Base-by-base conservation (phyloP, 768 basidiomycete genomes). In the Tremella yokohamensis region DNA sequence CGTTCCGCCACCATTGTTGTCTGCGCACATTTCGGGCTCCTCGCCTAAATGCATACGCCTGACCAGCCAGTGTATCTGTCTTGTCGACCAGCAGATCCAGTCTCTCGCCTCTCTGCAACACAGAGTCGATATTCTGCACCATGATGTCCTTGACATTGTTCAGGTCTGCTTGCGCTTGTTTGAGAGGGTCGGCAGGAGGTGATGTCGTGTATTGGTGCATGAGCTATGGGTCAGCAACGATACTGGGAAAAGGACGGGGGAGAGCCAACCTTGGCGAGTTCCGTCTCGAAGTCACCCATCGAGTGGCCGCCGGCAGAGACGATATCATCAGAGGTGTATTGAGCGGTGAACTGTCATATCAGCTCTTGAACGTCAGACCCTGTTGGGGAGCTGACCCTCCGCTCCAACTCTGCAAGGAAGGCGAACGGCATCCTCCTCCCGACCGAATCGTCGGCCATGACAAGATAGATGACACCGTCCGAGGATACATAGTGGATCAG, bases 41-140 rank as follows among this genome's bases (percentile, higher is more conserved):
- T 51, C 92, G 80, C 47, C 90, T 79, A 79, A 99, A 99, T 7
- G 90, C 90, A 2, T 89, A 89, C 3, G 94, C 91, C 76, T 98
- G 92, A 9, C 85, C 87, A 7, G 89, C 88, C 85, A 99, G 89
- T 54, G 82, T 87, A 73, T 97, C 93, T 25, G 96, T 99, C 82
- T 96, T 96, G 79, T 97, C 91, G 26, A 98, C 89, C 52, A 99
- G 82, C 16, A 97, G 81, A 75, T 97, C 94, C 65, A 99, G 90
- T 53, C 96, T 82, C 77, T 99, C 96, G 20, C 96, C 96, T 38
- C 96, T 82, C 53, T 84, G 87, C 40, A 99, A 83, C 62, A 98
- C 94, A 75, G 92, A 89, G 78, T 97, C 91, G 63, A 97, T 93
- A 75, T 97, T 97, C 77, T 97, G 89, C 51, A 97, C 93, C 92